These are phyloP conservation scores for Globisporangium spinosum DNA, from an alignment of 352 stramenopile genomes.

Conservation along the genomic window DNA sequence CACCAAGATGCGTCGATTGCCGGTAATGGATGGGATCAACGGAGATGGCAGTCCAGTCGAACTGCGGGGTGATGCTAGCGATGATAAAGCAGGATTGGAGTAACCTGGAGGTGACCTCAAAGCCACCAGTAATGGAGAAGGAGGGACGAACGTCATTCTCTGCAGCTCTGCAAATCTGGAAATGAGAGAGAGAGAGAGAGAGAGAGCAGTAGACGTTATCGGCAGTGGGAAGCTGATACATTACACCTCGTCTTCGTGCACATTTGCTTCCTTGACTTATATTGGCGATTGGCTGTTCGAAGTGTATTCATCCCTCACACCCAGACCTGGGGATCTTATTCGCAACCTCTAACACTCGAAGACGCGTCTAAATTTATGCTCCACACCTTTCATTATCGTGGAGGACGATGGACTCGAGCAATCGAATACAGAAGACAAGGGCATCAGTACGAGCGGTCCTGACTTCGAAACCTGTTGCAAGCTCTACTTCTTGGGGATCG, in stretches of 20 bases:
- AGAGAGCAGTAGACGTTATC: too few relatives aligned
- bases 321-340: not conserved
- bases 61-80: not conserved
- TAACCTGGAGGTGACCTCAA: not conserved
- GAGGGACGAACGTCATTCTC: conserved; percentile 3
- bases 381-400: not conserved
- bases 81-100: not conserved
- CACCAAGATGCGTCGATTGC: conserved; percentile 46
- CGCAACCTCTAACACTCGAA: not conserved
- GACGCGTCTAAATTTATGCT: not conserved
- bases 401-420: not conserved
- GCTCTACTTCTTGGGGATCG: conserved; percentile 20
- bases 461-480: not conserved
- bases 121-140: not conserved
- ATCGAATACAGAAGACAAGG: not conserved
- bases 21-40: conserved; percentile 24
- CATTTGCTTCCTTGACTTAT: not conserved
- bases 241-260: not conserved
- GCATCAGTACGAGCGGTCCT: not conserved
- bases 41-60: not conserved
- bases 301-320: not conserved
- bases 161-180: not conserved
- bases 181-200: not conserved
- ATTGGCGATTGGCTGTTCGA: not conserved
- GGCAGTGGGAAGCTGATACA: too few relatives aligned